Evolutionary conservation across 176 grass and related monocot genomes (phyloP), one percentile per base, ranked within the genome.

Genomic region (Musa acuminata): DNA sequence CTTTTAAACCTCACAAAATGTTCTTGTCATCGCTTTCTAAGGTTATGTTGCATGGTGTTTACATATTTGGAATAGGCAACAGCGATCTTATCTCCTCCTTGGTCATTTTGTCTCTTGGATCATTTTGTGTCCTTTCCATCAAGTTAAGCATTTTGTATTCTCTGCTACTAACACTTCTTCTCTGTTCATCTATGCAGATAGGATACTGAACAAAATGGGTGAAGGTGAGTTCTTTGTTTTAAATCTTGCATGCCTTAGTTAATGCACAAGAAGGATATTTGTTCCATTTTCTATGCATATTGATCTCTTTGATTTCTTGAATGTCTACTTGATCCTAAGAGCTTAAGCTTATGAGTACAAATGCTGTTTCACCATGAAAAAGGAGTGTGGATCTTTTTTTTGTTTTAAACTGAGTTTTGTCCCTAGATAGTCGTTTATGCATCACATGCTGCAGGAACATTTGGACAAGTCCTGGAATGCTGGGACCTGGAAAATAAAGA

Each of bases 391-490:
- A 43, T 43, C 35, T 6, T 43, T 43, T 22, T 43, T 43, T 43
- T 43, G 4, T 43, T 43, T 43, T 5, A 43, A 43, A 43, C 35
- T 43, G 35, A 43, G 35, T 43, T 43, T 43, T 43, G 35, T 43
- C 35, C 35, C 35, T 43, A 6, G 35, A 43, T 43, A 43, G 4
- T 43, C 35, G 35, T 43, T 43, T 43, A 43, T 43, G 35, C 35
- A 43, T 43, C 35, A 43, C 35, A 62, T 83, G 48, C 64, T 77
- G 64, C 84, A 98, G 94, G 90, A 69, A 89, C 94, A 8, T 98
- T 98, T 85, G 94, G 94, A 16, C 90, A 98, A 98, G 94, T 98
- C 52, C 80, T 98, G 77, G 94, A 98, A 79, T 98, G 94, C 70
- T 98, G 90, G 90, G 94, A 98, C 72, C 71, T 90, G 81, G 86